Conservation (phyloP, 768 basidiomycete genomes). For the Daedaleopsis nitida region DNA sequence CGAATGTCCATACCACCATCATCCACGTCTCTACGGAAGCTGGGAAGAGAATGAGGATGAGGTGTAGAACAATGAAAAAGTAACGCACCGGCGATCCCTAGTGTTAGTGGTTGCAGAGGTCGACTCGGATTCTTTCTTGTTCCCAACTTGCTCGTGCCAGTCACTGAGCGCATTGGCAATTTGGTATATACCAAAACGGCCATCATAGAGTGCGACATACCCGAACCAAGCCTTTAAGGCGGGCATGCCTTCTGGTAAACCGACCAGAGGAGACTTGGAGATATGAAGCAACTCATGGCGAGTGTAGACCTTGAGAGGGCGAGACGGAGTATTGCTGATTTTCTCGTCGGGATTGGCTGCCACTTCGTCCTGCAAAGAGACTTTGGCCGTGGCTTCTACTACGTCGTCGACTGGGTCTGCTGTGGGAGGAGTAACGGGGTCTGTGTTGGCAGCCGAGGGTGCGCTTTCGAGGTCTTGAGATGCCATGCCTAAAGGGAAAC, state of each 20-base stretch:
- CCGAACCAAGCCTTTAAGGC: constrained; percentile 87
- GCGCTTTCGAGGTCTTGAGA: constrained; percentile 11
- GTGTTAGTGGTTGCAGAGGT: constrained; percentile 48
- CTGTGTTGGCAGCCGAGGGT: constrained; percentile 2
- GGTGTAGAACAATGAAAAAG: not conserved
- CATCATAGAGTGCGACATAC: constrained; percentile 44
- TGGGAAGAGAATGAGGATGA: constrained; percentile 32
- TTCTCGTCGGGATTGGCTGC: constrained; percentile 32
- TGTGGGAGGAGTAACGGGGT: not conserved
- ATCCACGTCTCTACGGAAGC: constrained; percentile 77
- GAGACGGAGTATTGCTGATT: constrained; percentile 32
- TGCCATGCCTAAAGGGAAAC: constrained; percentile 11
- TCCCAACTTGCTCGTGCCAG: constrained; percentile 62
- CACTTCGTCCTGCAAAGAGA: constrained; percentile 33
- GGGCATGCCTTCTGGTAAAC: constrained; percentile 75
- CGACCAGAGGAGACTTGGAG: constrained; percentile 74
- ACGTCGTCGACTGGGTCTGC: constrained; percentile 29
- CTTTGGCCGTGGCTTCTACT: constrained; percentile 35
- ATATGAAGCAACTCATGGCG: constrained; percentile 69
- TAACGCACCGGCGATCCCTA: constrained; percentile 66
- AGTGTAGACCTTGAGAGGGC: constrained; percentile 66
- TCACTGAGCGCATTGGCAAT: constrained; percentile 34
- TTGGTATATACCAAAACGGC: constrained; percentile 6
- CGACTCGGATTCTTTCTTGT: constrained; percentile 69
- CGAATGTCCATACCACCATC: constrained; percentile 56